These are phyloP conservation scores for Phyllosticta citrichinensis DNA, from an alignment of 2,329 filamentous ascomycete species.

Conservation along the genomic window DNA sequence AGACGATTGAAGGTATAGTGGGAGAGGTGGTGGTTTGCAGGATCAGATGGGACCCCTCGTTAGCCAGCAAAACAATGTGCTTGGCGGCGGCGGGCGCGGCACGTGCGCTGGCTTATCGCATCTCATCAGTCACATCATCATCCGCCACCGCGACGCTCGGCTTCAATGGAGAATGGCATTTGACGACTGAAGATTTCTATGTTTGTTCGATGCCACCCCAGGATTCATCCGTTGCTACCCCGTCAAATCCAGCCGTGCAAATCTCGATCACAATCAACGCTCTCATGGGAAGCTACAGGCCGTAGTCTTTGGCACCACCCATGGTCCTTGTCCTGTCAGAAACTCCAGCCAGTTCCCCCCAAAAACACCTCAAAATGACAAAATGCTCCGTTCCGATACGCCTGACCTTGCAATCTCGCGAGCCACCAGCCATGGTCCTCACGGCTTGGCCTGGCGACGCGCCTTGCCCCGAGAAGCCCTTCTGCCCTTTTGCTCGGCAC, in stretches of 20 bases:
- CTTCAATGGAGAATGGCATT: neutral
- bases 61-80: slow-evolving; percentile 7
- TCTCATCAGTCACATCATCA: neutral
- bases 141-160: slow-evolving; percentile 1
- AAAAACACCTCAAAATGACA: neutral
- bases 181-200: neutral
- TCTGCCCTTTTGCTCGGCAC: neutral
- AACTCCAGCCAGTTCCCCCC: neutral
- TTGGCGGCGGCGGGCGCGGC: slow-evolving; percentile 2
- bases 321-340: neutral
- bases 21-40: slow-evolving; percentile 9
- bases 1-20: neutral
- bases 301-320: neutral
- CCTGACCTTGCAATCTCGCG: neutral
- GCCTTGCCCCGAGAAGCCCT: neutral
- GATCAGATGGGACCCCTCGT: neutral
- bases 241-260: neutral
- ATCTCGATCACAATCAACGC: neutral
- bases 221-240: neutral
- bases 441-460: neutral
- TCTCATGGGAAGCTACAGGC: neutral
- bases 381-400: neutral
- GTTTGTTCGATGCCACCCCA: neutral
- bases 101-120: slow-evolving; percentile 1
- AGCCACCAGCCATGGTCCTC: neutral